Evolutionary conservation across 805 yeast genomes (phyloP).

Genomic region (Pichia pseudocactophila): DNA sequence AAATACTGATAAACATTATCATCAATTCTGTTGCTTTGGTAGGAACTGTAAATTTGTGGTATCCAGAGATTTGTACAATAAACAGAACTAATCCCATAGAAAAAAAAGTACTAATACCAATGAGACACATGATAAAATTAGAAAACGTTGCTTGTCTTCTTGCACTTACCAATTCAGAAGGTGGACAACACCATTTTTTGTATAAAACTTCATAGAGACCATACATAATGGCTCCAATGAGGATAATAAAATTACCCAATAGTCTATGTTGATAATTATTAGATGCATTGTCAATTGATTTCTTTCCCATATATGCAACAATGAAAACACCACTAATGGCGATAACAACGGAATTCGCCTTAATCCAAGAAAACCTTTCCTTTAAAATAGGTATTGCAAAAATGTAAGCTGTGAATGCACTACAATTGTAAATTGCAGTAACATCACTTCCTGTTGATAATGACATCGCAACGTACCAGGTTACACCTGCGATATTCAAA

Average conservation of each 20-base stretch:
- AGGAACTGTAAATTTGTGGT: constrained; percentile 52
- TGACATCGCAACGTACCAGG: constrained; percentile 83
- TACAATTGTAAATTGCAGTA: constrained; percentile 84
- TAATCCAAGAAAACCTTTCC: constrained; percentile 56
- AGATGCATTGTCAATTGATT: constrained; percentile 10
- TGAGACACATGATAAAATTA: constrained; percentile 58
- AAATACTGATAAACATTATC: constrained; percentile 42
- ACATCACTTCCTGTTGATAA: constrained; percentile 77
- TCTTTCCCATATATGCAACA: constrained; percentile 60
- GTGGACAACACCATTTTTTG: constrained; percentile 69
- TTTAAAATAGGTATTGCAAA: constrained; percentile 69
- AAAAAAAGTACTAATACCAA: constrained; percentile 50
- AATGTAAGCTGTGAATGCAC: constrained; percentile 80
- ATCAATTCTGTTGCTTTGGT: constrained; percentile 32
- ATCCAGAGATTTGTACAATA: constrained; percentile 41
- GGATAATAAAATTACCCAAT: constrained; percentile 62
- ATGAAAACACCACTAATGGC: constrained; percentile 70
- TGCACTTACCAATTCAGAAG: constrained; percentile 47
- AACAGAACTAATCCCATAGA: constrained; percentile 42
- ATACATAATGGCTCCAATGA: constrained; percentile 65
- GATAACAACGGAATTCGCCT: constrained; percentile 56
- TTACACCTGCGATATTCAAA: constrained; percentile 64
- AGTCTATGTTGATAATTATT: constrained; percentile 47
- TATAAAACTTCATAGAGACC: constrained; percentile 81
- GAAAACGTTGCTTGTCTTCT: constrained; percentile 76